Evolutionary conservation across 495 filamentous ascomycete species (phyloP), one percentile per base, ranked within the genome.

Genomic region (Hypoxylon intermedium): DNA sequence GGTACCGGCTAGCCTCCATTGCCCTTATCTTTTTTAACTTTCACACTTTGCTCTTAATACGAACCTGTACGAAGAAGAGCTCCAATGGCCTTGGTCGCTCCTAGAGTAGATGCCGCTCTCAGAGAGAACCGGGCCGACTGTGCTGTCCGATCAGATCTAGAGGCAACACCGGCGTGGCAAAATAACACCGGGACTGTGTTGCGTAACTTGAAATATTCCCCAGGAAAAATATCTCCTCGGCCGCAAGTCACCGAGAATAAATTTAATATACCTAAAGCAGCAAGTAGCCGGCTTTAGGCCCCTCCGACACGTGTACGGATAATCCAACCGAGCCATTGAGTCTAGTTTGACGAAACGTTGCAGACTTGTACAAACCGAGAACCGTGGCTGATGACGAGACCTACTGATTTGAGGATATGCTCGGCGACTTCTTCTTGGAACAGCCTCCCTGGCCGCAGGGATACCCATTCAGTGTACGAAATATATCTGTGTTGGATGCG

Each of bases 301-400:
- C 40, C 53, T 28, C 36, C 54, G 37, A 64, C 61, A 65, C 62
- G 62, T 65, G 62, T 50, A 37, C 56, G 55, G 51, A 21, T 56
- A 55, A 16, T 20, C 37, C 28, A 51, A 30, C 51, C 44, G 31
- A 50, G 43, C 54, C 55, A 30, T 46, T 38, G 31, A 50, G 43
- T 59, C 55, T 50, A 44, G 20, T 41, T 40, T 21, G 45, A 59
- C 19, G 62, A 60, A 65, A 65, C 62, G 62, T 65, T 65, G 62
- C 56, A 65, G 54, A 60, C 51, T 51, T 24, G n/a, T n/a, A 50
- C 59, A 60, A 52, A 56, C 51, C 41, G 55, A 65, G 38, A 51
- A 33, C 44, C 61, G 45, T 59, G 34, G 21, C 49, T 21, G 47
- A 55, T n/a, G 55, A 34, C 55, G 33, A n/a, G 13, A 65, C 54